Percentiles rank a stretch among this genome's conserved stretches.
phyloP scores from a whole-genome alignment of 1,284 basidiomycete genomes.

The Ceratobasidium sp. region DNA sequence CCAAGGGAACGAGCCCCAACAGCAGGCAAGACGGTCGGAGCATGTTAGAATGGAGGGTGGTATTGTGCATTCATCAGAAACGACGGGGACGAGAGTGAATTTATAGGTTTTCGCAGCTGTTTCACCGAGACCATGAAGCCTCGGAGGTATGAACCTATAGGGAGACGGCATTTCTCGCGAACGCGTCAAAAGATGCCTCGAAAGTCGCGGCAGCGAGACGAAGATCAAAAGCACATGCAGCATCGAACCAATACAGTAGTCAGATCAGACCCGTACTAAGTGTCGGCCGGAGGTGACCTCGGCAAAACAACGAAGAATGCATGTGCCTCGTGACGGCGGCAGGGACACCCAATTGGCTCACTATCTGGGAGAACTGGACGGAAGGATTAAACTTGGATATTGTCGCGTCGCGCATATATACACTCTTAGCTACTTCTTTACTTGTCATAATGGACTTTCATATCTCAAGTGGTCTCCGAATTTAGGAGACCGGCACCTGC shows the following conservation, averaged over 20 bases:
- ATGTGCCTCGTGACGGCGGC: slow-evolving; percentile 11
- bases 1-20: slow-evolving; percentile 13
- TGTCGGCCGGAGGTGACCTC: neutral
- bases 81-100: neutral
- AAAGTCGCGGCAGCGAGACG: neutral
- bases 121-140: neutral
- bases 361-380: neutral
- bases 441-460: no score
- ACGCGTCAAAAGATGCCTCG: neutral
- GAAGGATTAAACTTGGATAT: neutral
- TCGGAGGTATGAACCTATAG: slow-evolving; percentile 31
- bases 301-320: slow-evolving; percentile 15
- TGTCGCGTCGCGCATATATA: no score
- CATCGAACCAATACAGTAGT: neutral
- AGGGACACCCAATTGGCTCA: neutral
- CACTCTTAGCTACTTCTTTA: no score
- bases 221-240: slow-evolving; percentile 21
- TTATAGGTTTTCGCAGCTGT: slow-evolving; percentile 1
- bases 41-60: neutral
- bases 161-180: slow-evolving; percentile 13
- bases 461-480: no score
- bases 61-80: neutral
- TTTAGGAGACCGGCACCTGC: slow-evolving; percentile 18
- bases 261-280: neutral
- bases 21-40: slow-evolving; percentile 8